These are phyloP conservation scores for Blastocystis sp. DNA, from an alignment of 352 stramenopile genomes.

Conservation along the genomic window DNA sequence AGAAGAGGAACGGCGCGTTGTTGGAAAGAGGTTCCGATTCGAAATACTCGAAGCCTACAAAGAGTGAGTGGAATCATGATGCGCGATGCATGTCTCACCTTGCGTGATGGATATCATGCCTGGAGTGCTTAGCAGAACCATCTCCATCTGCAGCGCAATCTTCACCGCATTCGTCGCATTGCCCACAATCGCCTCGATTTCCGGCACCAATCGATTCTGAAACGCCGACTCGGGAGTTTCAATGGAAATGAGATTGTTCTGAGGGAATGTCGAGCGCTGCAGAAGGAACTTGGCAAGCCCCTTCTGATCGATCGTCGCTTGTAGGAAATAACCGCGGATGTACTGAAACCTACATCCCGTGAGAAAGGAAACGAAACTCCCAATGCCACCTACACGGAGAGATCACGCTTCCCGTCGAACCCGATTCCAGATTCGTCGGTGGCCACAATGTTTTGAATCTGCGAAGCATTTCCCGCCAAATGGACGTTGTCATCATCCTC, in stretches of 20 bases:
- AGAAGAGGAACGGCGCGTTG: too few species aligned
- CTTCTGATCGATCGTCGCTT: too few species aligned
- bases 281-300: too few species aligned
- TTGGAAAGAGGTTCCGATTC: too few species aligned
- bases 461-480: neutral
- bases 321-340: too few species aligned
- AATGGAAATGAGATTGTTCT: neutral
- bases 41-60: too few species aligned
- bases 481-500: slow-evolving; percentile 55
- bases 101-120: neutral
- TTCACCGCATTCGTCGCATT: too few species aligned
- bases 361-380: too few species aligned
- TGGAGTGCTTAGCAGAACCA: neutral
- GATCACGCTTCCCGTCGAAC: slow-evolving; percentile 41
- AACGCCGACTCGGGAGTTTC: neutral
- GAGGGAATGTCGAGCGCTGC: too few species aligned
- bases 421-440: neutral
- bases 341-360: too few species aligned
- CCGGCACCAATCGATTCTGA: neutral
- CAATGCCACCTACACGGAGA: neutral
- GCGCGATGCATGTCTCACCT: neutral
- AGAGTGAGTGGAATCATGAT: too few species aligned
- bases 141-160: neutral
- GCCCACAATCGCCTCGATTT: too few species aligned
- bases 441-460: slow-evolving; percentile 47